phyloP scores from a whole-genome alignment of 768 basidiomycete genomes.

The Leccinum fibrillosum region DNA sequence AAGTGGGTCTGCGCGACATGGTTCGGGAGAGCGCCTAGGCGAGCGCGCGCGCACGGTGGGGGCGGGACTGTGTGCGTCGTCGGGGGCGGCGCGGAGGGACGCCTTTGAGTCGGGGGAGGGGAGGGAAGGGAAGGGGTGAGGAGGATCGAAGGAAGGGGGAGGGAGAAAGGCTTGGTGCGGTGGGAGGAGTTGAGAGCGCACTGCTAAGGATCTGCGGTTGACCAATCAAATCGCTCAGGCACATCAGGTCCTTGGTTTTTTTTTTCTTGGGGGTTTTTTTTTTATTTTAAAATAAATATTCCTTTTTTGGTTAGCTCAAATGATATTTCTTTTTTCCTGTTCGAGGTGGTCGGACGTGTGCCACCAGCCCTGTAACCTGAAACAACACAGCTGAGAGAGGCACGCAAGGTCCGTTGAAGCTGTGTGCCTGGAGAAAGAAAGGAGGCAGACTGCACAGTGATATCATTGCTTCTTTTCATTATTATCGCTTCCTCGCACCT shows the following conservation, averaged over 20 bases:
- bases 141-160: constrained; percentile 19
- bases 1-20: constrained; percentile 30
- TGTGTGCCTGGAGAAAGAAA: constrained; percentile 8
- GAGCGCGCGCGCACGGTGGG: background rate
- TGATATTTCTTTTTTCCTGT: background rate
- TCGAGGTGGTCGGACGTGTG: background rate
- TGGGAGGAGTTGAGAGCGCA: constrained; percentile 29
- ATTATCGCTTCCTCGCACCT: constrained; percentile 1
- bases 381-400: background rate
- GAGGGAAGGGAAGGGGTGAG: background rate
- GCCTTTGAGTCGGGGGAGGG: constrained; percentile 6
- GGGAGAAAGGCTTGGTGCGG: constrained; percentile 27
- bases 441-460: background rate
- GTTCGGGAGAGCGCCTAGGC: background rate
- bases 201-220: constrained; percentile 31
- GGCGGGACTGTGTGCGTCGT: background rate
- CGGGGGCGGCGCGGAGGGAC: background rate
- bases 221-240: constrained; percentile 36
- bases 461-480: constrained; percentile 8
- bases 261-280: background rate
- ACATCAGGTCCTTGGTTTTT: constrained; percentile 34
- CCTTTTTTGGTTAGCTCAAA: background rate
- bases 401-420: background rate
- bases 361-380: constrained; percentile 9
- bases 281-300: background rate